Evolutionary conservation across 176 grass and related monocot genomes (phyloP), one percentile per base, ranked within the genome.

Genomic region (Melocanna baccifera): DNA sequence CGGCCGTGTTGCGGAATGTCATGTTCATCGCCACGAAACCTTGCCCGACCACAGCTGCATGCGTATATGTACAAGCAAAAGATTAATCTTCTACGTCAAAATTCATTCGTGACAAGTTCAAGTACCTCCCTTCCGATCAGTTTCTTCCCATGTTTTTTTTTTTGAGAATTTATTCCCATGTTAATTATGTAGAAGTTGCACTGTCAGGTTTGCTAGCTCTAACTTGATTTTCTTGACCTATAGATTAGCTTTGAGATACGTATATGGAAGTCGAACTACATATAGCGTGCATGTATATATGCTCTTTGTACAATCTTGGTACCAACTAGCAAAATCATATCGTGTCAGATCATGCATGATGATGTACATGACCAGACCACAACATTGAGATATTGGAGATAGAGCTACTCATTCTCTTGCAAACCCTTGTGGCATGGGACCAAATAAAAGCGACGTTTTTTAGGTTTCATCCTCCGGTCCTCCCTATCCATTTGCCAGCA

Each of bases 11-110:
- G 57, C 73, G 87, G 80, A 94, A 83, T 52, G 90, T 94, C 75
- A 94, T 90, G 88, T 92, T 94, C 67, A 92, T 86, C 4, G 85
- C 93, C 32, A 94, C 90, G 30, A 94, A 94, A 16, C 90, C 93
- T 90, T 84, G 79, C 8, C 90, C 93, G 16, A 90, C 79, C 40
- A 92, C 90, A 28, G 85, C 92, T 94, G 71, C 65, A 37, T 41
- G 11, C 15, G 12, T 6, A 18, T 16, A 23, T 58, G 10, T 25
- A 11, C 9, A 59, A 59, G 9, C 22, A 23, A 59, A n/a, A 57
- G 20, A 57, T 57, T 57, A 9, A 57, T 10, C 53, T 3, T n/a
- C 53, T 3, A 25, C 9, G 9, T 59, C 20, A 11, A 23, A 10
- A 11, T 58, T 11, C 55, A 11, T 58, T 22, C 55, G 3, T 58